Base-by-base conservation (phyloP, 78 protist species). In the Thecamonas trahens region DNA sequence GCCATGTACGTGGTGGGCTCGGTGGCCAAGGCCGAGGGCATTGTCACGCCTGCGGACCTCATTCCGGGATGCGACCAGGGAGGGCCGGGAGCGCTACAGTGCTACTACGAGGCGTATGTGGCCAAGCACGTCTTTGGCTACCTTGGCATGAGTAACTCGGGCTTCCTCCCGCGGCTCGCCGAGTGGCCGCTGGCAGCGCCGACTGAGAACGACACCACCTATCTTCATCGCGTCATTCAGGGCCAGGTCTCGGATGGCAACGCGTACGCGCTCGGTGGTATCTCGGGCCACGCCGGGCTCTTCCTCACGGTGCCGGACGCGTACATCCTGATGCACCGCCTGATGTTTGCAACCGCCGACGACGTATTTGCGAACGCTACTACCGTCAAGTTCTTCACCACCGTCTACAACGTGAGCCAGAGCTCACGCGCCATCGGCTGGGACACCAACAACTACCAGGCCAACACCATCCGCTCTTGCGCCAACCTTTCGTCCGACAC, bases 241-340 rank as follows among this genome's bases (percentile, higher is more conserved):
- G 78, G 93, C 58, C 73, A 66, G 26, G 93, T 88, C 17, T 65
- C 76, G 32, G 94, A 89, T 67, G 83, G 75, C 26, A 89, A 89
- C 64, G 80, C 91, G 20, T 89, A 81, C 68, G 87, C 87, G 6
- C 59, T 80, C 69, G 94, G 94, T 34, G 94, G 94, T 37, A 58
- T 80, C 13, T 26, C 80, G 31, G 94, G 94, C 9, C 94, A 89
- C 40, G 94, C 94, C 7, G 94, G 94, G 32, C 70, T 89, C 22
- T 89, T 84, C 24, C 58, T 86, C 37, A 84, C 61, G 44, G 77
- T 57, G 9, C 17, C 15, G 37, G 94, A 85, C 1, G 76, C 72
- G 65, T 38, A 28, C 42, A 0, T 17, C 40, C 61, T 88, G 26
- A 67, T 72, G 72, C 29, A 47, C 17, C 17, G 35, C 32, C 3